Conservation (phyloP, 495 filamentous ascomycete genomes). For the Astrothelium macrocarpum region DNA sequence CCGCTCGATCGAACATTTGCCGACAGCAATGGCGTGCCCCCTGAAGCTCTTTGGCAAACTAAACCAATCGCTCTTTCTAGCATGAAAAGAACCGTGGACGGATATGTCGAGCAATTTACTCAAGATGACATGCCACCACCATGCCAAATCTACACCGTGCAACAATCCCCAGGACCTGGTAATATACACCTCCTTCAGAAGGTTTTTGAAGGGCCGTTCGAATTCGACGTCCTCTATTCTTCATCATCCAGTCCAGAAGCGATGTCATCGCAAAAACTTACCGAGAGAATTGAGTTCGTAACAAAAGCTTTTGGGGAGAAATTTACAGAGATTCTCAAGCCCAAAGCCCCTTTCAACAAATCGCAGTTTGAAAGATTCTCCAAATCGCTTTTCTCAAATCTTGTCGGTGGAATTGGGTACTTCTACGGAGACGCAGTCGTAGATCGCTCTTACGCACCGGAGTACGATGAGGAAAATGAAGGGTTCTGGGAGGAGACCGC, state of each 20-base stretch:
- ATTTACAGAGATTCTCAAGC: slow-evolving; percentile 63
- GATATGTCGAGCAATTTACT: slow-evolving; percentile 57
- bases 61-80: slow-evolving; percentile 69
- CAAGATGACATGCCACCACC: slow-evolving; percentile 67
- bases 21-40: slow-evolving; percentile 54
- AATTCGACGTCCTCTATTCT: slow-evolving; percentile 88
- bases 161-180: slow-evolving; percentile 56
- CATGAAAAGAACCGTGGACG: slow-evolving; percentile 68
- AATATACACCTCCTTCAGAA: slow-evolving; percentile 90
- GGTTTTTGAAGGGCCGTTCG: slow-evolving; percentile 80
- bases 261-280: slow-evolving; percentile 57
- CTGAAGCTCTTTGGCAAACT: slow-evolving; percentile 72
- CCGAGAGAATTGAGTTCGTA: slow-evolving; percentile 54
- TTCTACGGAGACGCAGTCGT: slow-evolving; percentile 82
- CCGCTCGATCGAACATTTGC: slow-evolving; percentile 68
- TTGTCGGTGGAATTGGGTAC: slow-evolving; percentile 90
- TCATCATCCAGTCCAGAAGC: slow-evolving; percentile 58
- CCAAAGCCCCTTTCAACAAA: slow-evolving; percentile 64
- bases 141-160: slow-evolving; percentile 73
- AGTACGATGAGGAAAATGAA: slow-evolving; percentile 94
- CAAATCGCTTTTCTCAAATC: slow-evolving; percentile 84
- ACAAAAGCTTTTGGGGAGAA: slow-evolving; percentile 61
- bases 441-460: slow-evolving; percentile 79
- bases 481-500: slow-evolving; percentile 92
- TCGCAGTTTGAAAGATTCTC: slow-evolving; percentile 70